phyloP scores from a whole-genome alignment of 129 eudicot genomes.

The Logfia minima region DNA sequence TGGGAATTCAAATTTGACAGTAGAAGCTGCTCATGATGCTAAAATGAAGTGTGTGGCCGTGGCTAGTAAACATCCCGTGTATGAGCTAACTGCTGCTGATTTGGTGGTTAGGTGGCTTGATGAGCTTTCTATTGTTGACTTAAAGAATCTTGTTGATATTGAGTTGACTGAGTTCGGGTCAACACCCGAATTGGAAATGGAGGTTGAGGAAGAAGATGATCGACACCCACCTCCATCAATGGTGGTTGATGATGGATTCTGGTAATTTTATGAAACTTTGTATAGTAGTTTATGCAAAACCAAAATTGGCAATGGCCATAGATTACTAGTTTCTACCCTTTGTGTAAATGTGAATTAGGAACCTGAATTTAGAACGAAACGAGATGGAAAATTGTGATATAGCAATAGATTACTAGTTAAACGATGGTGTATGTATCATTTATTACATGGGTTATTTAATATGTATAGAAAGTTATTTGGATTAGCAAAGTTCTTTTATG shows the following conservation, averaged over 20 bases:
- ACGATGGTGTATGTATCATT: slow-evolving; percentile 18
- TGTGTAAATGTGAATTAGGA: too few relatives aligned
- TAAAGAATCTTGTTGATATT: slow-evolving; percentile 78
- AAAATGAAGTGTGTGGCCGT: slow-evolving; percentile 93
- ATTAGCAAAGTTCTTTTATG: neutral
- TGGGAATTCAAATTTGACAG: slow-evolving; percentile 80
- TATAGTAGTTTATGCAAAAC: slow-evolving; percentile 41
- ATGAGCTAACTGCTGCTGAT: slow-evolving; percentile 88
- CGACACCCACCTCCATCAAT: slow-evolving; percentile 36
- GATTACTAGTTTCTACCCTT: too few relatives aligned
- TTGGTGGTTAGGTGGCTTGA: slow-evolving; percentile 71
- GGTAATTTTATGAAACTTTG: slow-evolving; percentile 47
- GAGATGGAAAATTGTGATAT: too few relatives aligned
- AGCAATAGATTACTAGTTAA: too few relatives aligned
- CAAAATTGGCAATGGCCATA: slow-evolving; percentile 2
- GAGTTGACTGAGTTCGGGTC: slow-evolving; percentile 62
- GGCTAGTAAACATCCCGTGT: slow-evolving; percentile 85
- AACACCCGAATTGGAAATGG: slow-evolving; percentile 77
- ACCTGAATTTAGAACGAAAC: too few relatives aligned
- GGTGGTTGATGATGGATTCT: slow-evolving; percentile 65
- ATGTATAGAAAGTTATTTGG: slow-evolving; percentile 29
- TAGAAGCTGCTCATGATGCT: slow-evolving; percentile 98
- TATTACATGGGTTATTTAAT: neutral
- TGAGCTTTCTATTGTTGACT: slow-evolving; percentile 78
- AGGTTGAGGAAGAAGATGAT: slow-evolving; percentile 49